A percentile compares a stretch with the other conserved stretches of the same genome.
Conservation (phyloP, 2,329 filamentous ascomycete genomes). For the Colletotrichum theobromicola region DNA sequence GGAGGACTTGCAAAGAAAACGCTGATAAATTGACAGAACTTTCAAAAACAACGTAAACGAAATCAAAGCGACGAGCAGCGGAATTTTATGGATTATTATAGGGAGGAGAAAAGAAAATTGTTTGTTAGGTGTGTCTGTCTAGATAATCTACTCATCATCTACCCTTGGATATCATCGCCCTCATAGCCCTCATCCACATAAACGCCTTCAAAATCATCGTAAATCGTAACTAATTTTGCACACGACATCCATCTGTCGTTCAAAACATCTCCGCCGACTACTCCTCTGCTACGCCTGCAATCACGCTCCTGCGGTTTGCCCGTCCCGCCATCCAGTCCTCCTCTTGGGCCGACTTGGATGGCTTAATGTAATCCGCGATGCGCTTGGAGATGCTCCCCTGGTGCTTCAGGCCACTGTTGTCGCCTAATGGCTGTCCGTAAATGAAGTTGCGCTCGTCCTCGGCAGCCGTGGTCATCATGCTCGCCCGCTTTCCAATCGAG, state of each 20-base stretch:
- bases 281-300: neutral
- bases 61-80: too few species aligned
- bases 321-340: conserved; percentile 5
- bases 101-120: neutral
- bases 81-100: neutral
- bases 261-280: neutral
- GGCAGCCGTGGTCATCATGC: conserved; percentile 3
- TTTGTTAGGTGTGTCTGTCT: neutral
- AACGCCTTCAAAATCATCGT: neutral
- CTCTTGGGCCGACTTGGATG: conserved; percentile 11
- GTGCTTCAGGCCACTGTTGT: conserved; percentile 20
- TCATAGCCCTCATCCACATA: neutral
- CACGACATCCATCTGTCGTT: neutral
- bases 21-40: too few species aligned
- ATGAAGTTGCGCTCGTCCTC: conserved; percentile 6
- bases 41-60: too few species aligned
- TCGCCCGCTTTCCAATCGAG: conserved; percentile 5
- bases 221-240: neutral
- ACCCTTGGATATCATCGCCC: neutral
- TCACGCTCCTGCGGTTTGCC: conserved; percentile 4
- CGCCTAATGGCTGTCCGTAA: neutral
- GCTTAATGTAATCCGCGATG: conserved; percentile 52
- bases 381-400: conserved; percentile 43
- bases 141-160: neutral
- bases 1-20: too few species aligned